A percentile compares a stretch with the other conserved stretches of the same genome.
Evolutionary conservation across 2,329 filamentous ascomycete genomes (phyloP).

Genomic region (Cladosporium sp.): DNA sequence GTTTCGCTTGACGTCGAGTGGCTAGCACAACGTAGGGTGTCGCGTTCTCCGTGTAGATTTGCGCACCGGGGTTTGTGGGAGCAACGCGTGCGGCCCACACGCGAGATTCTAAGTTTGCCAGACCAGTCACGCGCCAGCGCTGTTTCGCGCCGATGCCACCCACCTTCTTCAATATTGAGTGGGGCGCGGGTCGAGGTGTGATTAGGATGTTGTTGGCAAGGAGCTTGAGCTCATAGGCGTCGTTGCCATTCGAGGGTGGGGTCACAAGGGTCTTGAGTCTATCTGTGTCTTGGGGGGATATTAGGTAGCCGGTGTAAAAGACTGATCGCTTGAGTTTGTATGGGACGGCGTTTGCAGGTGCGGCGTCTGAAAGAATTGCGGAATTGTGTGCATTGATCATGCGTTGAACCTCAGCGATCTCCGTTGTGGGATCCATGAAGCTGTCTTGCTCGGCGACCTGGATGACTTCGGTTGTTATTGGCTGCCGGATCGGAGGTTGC

Average conservation of each 20-base stretch:
- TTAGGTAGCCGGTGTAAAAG: constrained; percentile 88
- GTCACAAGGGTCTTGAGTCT: constrained; percentile 64
- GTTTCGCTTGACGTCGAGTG: constrained; percentile 65
- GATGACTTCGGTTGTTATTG: constrained; percentile 72
- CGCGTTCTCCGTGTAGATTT: constrained; percentile 72
- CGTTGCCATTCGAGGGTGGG: constrained; percentile 55
- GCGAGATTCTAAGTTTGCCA: constrained; percentile 67
- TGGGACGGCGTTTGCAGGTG: constrained; percentile 40
- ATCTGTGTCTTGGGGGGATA: constrained; percentile 64
- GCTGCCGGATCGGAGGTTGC: constrained; percentile 48
- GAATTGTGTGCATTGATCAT: constrained; percentile 85
- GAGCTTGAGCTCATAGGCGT: constrained; percentile 63
- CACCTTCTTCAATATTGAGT: constrained; percentile 69
- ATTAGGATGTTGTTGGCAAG: constrained; percentile 91
- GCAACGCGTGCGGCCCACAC: constrained; percentile 81
- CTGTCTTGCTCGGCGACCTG: constrained; percentile 74
- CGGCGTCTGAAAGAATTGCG: constrained; percentile 43
- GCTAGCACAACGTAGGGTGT: constrained; percentile 78
- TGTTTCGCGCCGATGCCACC: constrained; percentile 81
- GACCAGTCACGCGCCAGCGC: constrained; percentile 74
- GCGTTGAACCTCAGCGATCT: constrained; percentile 78
- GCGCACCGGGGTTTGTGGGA: constrained; percentile 61
- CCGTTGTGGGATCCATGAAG: constrained; percentile 67
- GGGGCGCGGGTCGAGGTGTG: constrained; percentile 66
- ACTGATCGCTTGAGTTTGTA: constrained; percentile 78